Percentiles rank a stretch among this genome's conserved stretches.
phyloP scores from a whole-genome alignment of 2,329 filamentous ascomycete species.

The Colletotrichum cordylinicola region DNA sequence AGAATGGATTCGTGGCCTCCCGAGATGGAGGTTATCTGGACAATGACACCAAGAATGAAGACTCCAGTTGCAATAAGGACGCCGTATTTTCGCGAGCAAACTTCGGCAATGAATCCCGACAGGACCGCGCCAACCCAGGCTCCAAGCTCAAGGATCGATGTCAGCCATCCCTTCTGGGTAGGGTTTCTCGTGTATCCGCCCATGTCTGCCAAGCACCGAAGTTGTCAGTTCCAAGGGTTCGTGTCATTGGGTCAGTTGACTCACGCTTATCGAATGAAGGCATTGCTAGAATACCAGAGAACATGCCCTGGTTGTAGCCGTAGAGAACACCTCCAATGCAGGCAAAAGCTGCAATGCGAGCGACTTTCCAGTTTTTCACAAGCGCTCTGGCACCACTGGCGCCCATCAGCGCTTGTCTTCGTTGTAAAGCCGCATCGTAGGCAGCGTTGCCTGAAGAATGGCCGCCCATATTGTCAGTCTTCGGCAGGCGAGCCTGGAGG shows the following conservation, averaged over 20 bases:
- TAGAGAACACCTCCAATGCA: slow-evolving; percentile 68
- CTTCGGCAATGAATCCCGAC: slow-evolving; percentile 75
- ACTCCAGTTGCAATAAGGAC: slow-evolving; percentile 70
- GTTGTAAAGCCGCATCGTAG: slow-evolving; percentile 58
- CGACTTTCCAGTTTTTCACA: slow-evolving; percentile 65
- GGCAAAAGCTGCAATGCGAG: slow-evolving; percentile 65
- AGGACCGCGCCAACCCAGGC: slow-evolving; percentile 78
- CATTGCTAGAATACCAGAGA: slow-evolving; percentile 72
- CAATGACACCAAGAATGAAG: slow-evolving; percentile 73
- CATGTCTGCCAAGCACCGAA: slow-evolving; percentile 51
- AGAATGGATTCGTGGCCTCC: slow-evolving; percentile 67
- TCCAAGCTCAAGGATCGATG: slow-evolving; percentile 75
- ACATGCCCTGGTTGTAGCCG: slow-evolving; percentile 74
- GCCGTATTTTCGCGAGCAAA: slow-evolving; percentile 71
- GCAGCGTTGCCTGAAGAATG: slow-evolving; percentile 33
- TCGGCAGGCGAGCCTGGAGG: neutral
- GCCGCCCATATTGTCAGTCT: slow-evolving; percentile 44
- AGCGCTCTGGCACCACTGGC: slow-evolving; percentile 56
- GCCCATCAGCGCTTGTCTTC: slow-evolving; percentile 60
- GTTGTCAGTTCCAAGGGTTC: fast-evolving
- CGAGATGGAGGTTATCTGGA: slow-evolving; percentile 67
- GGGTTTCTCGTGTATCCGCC: slow-evolving; percentile 32
- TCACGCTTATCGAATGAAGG: slow-evolving; percentile 55
- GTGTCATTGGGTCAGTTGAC: slow-evolving; percentile 25
- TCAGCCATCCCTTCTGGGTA: slow-evolving; percentile 61